Base-by-base conservation (phyloP, 1,284 basidiomycete genomes). In the Moesziomyces sp. region DNA sequence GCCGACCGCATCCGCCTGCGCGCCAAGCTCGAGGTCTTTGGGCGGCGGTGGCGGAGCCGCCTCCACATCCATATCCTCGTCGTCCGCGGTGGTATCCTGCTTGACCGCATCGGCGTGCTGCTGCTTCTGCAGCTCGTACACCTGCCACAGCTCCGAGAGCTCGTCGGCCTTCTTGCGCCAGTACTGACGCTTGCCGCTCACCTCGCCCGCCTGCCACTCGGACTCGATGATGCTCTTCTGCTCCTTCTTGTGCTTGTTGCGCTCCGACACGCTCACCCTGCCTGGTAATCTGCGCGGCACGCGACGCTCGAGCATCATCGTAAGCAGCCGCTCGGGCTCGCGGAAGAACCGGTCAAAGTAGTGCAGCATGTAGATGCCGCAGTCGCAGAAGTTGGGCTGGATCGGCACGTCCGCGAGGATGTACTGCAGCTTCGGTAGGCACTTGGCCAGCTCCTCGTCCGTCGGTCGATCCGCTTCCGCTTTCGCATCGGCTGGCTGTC, bases 321-420 rank as follows among this genome's bases (percentile, higher is more conserved):
- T 28, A n/a, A 74, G 55, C 26, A 76, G 70, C 9, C 46, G 51
- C 3, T 61, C 59, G 5, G 80, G 81, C 19, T 80, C 70, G 16
- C 58, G 56, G 21, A 83, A 79, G 67, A 83, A 82, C 19, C 80
- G 75, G 19, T 81, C 78, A 23, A 83, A 72, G 47, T 73, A 80
- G 53, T 83, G 81, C 33, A 83, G 56, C 19, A 83, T 52, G 26
- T 81, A 83, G 61, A 83, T 63, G 51, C 93, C 93, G 76, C 93
- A 95, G 81, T 95, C 93, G 80, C 91, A 92, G 67, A 86, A 92
- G 83, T 95, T 94, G 8, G 89, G 89, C 81, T 95, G 93, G 46
- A 86, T 86, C 8, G 93, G 93, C 13, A 78, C 76, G 30, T 57
- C 51, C 2, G 77, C 80, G 26, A 70, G 54, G 13, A 82, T 64